Conservation (phyloP, 2,329 filamentous ascomycete species). For the Trichoderma aggressivum region DNA sequence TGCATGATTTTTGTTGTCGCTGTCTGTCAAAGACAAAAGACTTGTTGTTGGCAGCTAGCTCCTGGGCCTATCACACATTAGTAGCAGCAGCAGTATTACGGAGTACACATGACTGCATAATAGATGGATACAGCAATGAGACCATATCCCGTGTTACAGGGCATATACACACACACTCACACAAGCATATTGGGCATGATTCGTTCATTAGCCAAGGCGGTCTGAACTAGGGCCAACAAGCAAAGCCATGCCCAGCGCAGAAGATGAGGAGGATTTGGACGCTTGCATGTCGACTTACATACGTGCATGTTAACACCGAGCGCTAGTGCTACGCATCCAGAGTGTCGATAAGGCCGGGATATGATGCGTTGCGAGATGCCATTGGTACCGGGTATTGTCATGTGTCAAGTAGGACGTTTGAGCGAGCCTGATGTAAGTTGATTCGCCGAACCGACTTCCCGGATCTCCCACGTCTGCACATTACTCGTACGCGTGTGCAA, state of each 20-base stretch:
- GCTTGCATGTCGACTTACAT: neutral
- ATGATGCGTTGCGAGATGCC: slow-evolving; percentile 4
- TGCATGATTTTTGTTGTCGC: neutral
- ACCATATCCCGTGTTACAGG: neutral
- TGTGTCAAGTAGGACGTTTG: neutral
- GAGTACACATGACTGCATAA: slow-evolving; percentile 1
- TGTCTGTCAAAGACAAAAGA: neutral
- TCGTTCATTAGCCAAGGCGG: slow-evolving; percentile 1
- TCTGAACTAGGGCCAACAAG: slow-evolving; percentile 1
- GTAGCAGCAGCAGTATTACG: neutral
- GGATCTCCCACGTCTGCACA: neutral
- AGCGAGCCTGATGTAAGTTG: neutral
- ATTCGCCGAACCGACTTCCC: slow-evolving; percentile 9
- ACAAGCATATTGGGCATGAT: neutral
- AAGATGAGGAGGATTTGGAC: neutral
- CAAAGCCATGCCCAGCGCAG: neutral
- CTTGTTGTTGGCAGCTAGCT: neutral
- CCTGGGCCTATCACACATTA: slow-evolving; percentile 1
- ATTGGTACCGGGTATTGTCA: neutral
- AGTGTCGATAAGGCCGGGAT: neutral
- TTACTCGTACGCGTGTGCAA: neutral
- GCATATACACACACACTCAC: neutral
- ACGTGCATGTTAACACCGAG: neutral
- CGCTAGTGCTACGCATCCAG: neutral
- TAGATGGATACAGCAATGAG: neutral